Evolutionary conservation across 108 stramenopile genomes (phyloP).

Genomic region (Cyclostephanos invisitatus): DNA sequence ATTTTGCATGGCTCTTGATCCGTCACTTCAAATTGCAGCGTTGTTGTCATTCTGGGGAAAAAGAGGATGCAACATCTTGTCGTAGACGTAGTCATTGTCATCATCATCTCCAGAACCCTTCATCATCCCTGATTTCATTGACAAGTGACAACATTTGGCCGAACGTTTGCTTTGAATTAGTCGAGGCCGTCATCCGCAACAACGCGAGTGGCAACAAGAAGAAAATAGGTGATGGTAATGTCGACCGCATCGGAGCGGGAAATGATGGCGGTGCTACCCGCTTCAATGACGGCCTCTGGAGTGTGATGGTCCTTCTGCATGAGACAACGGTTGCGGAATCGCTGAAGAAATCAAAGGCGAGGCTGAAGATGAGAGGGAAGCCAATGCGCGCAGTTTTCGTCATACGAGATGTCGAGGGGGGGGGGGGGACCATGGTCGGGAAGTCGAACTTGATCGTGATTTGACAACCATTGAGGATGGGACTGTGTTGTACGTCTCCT

Average conservation of each 20-base stretch:
- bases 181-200: constrained; percentile 54
- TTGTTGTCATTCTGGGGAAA: neutral
- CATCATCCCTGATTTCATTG: neutral
- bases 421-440: neutral
- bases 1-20: constrained; percentile 46
- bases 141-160: constrained; percentile 4
- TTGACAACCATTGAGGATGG: constrained; percentile 58
- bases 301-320: constrained; percentile 51
- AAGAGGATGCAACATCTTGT: neutral
- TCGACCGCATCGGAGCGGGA: constrained; percentile 9
- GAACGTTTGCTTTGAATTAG: constrained; percentile 58
- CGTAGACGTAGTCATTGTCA: neutral
- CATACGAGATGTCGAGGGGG: constrained; percentile 3
- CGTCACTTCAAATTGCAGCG: constrained; percentile 25
- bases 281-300: constrained; percentile 52
- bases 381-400: constrained; percentile 51
- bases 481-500: constrained; percentile 47
- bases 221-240: too few relatives aligned
- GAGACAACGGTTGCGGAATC: constrained; percentile 36
- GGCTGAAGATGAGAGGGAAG: constrained; percentile 56
- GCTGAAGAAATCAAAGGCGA: constrained; percentile 48
- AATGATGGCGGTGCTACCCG: neutral
- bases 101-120: neutral
- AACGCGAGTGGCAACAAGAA: constrained; percentile 31
- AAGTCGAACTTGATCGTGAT: constrained; percentile 45